Conservation (phyloP, 2,329 filamentous ascomycete genomes). For the Diaporthe caulivora region DNA sequence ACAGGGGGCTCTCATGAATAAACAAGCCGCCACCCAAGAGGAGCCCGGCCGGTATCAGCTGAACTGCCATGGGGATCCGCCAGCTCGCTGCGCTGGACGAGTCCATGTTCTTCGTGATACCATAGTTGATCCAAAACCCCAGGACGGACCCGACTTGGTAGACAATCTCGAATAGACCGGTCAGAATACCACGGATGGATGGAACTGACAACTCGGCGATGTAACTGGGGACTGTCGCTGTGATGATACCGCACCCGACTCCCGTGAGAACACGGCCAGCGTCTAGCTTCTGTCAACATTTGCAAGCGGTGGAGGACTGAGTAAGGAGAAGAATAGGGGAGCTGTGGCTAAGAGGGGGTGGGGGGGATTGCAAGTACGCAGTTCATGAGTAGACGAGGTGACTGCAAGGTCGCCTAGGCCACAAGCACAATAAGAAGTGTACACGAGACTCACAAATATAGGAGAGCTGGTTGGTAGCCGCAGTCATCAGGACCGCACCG, state of each 20-base stretch:
- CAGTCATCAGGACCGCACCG: slow-evolving; percentile 58
- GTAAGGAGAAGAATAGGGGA: slow-evolving; percentile 55
- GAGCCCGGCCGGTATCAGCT: slow-evolving; percentile 57
- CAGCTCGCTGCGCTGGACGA: slow-evolving; percentile 52
- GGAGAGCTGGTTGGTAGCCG: slow-evolving; percentile 54
- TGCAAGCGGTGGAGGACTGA: slow-evolving; percentile 54
- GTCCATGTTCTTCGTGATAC: slow-evolving; percentile 56
- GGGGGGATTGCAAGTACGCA: not conserved
- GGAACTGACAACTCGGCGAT: slow-evolving; percentile 73
- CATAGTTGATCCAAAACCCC: slow-evolving; percentile 65
- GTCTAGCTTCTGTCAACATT: slow-evolving; percentile 65
- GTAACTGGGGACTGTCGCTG: slow-evolving; percentile 72
- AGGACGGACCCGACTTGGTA: slow-evolving; percentile 66
- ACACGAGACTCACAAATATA: slow-evolving; percentile 58
- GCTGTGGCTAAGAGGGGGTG: too few species aligned
- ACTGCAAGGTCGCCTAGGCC: not conserved
- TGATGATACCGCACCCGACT: slow-evolving; percentile 68
- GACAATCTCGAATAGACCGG: slow-evolving; percentile 64
- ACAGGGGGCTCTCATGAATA: slow-evolving; percentile 55
- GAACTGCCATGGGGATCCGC: slow-evolving; percentile 63
- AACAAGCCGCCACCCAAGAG: slow-evolving; percentile 60
- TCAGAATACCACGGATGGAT: slow-evolving; percentile 68
- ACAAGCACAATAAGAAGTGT: slow-evolving; percentile 47
- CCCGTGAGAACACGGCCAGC: slow-evolving; percentile 68
- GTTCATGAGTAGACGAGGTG: not conserved